Conservation (phyloP, 2,329 filamentous ascomycete genomes). For the Exophiala spinifera region DNA sequence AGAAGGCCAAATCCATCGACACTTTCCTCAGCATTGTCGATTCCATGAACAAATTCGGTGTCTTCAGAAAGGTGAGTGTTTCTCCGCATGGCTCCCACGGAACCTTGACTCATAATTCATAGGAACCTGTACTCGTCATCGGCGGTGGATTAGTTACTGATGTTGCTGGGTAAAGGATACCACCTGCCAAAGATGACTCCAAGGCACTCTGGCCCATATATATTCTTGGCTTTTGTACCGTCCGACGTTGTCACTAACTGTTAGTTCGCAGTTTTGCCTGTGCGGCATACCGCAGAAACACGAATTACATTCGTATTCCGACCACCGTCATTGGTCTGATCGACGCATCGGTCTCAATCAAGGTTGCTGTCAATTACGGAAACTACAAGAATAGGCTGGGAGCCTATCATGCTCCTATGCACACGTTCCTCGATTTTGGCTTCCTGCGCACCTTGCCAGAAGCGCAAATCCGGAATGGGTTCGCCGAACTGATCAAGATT, state of each 20-base stretch:
- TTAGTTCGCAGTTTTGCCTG: slow-evolving; percentile 58
- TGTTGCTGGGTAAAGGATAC: slow-evolving; percentile 62
- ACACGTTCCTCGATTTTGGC: slow-evolving; percentile 71
- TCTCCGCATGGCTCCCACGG: slow-evolving; percentile 13
- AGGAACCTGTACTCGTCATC: slow-evolving; percentile 65
- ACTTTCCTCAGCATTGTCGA: slow-evolving; percentile 67
- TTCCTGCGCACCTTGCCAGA: slow-evolving; percentile 67
- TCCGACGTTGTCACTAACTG: slow-evolving; percentile 30
- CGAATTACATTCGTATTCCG: slow-evolving; percentile 70
- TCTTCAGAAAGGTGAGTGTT: slow-evolving; percentile 57
- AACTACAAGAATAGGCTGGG: slow-evolving; percentile 73
- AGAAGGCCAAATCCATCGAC: slow-evolving; percentile 71
- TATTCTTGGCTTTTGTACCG: slow-evolving; percentile 27
- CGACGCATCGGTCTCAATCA: slow-evolving; percentile 72
- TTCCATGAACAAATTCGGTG: slow-evolving; percentile 71
- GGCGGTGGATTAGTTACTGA: slow-evolving; percentile 70
- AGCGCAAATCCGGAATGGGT: slow-evolving; percentile 69
- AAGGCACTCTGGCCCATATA: slow-evolving; percentile 50
- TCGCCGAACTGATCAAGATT: slow-evolving; percentile 74
- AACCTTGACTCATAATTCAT: background rate
- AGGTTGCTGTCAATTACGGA: slow-evolving; percentile 74
- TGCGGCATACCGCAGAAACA: slow-evolving; percentile 68
- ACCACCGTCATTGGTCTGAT: slow-evolving; percentile 74
- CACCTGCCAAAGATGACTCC: slow-evolving; percentile 43
- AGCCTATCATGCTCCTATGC: slow-evolving; percentile 68